Evolutionary conservation across 2,329 filamentous ascomycete species (phyloP), one percentile per base, ranked within the genome.

Genomic region (Pseudodiploospora longispora): DNA sequence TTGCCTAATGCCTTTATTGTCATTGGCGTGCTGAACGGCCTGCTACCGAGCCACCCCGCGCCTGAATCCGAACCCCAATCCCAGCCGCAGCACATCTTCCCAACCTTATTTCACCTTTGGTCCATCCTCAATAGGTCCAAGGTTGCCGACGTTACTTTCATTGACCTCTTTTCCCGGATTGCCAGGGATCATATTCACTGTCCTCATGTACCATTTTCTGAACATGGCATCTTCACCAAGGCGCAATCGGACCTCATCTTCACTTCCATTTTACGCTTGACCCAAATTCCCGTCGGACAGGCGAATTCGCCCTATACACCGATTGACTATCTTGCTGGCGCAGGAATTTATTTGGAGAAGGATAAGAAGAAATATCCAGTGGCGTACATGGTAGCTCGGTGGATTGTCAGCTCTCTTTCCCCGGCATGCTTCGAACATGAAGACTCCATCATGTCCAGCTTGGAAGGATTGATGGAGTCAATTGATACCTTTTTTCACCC

Each of bases 401-500:
- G 88, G 83, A 86, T 97, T 47, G 82, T 94, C 42, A 91, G 91
- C 79, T 96, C 90, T 0, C 64, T 98, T 34, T 97, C 93, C 1
- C 91, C 93, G 1, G 72, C 82, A 38, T 93, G 87, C 56, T 68
- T 94, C 40, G 79, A 86, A 36, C 73, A 80, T n/a, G 74, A 83
- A 30, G 83, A 83, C 44, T 97, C 90, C 1, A 80, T 95, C 36
- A 67, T 98, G 55, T 80, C 84, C 31, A 87, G 86, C 52, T 75
- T 98, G 5, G 91, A 98, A 62, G 91, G 87, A 1, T 72, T 98
- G 42, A 85, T 98, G 53, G 86, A 97, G 62, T 93, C 90, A 3
- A 85, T 97, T 38, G 93, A 98, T 63, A 98, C 93, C 1, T 98
- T 98, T 65, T 98, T 96, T 72, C 93, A 98, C 57, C 93, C 93